Conservation (phyloP, 345 rosid genomes). For the thale cress (Arabidopsis thaliana) region DNA sequence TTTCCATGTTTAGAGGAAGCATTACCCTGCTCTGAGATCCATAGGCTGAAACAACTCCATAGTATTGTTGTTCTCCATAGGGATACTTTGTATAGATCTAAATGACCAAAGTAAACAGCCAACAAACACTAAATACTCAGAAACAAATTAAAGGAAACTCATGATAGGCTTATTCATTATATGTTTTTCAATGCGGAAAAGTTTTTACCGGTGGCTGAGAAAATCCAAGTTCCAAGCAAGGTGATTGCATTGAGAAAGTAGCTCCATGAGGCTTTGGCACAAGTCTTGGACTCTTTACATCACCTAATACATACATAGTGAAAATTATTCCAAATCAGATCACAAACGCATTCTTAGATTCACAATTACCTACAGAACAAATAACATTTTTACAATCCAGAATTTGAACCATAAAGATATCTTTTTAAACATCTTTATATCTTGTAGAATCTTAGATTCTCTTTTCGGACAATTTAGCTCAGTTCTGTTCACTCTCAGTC, state of each 20-base stretch:
- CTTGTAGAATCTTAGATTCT: conserved; percentile 5
- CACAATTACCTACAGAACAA: background rate
- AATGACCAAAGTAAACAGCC: conserved; percentile 21
- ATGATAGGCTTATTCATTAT: background rate
- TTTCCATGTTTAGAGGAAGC: conserved; percentile 76
- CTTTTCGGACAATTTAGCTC: conserved; percentile 4
- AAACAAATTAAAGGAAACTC: conserved; percentile 1
- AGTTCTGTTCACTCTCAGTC: background rate
- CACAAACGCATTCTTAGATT: background rate
- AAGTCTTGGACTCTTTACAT: conserved; percentile 56
- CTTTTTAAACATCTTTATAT: background rate
- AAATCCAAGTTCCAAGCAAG: conserved; percentile 69
- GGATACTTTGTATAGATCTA: conserved; percentile 74
- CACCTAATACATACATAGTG: conserved; percentile 47
- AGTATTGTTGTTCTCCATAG: conserved; percentile 66
- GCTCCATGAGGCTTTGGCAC: conserved; percentile 57
- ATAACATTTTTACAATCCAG: background rate
- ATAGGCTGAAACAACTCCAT: conserved; percentile 74
- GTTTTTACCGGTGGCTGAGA: conserved; percentile 70
- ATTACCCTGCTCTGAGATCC: conserved; percentile 77
- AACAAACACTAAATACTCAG: conserved; percentile 14
- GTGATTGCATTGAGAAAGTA: conserved; percentile 57
- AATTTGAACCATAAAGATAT: background rate
- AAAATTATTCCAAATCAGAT: background rate
- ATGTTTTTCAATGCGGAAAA: background rate